Conservation (phyloP, 345 rosid species). For the Eucalyptus viminalis region DNA sequence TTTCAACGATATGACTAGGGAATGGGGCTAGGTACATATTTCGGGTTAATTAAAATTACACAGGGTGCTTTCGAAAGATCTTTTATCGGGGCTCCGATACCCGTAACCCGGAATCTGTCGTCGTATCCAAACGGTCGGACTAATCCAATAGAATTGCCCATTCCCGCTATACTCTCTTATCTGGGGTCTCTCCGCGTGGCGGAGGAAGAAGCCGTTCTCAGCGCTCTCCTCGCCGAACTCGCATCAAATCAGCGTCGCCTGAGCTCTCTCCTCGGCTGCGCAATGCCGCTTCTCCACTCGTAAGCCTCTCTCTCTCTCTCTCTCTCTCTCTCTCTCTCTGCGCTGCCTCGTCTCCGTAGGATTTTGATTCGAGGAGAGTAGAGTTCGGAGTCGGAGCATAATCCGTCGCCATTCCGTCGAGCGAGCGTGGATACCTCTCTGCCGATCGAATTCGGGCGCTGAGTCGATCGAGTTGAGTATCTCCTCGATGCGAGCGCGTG, state of each 20-base stretch:
- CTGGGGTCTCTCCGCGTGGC: not conserved
- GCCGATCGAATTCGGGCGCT: not conserved
- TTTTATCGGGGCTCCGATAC: not conserved
- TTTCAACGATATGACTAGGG: too few relatives aligned
- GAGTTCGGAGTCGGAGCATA: not conserved
- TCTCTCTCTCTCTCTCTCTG: not conserved
- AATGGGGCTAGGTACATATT: too few relatives aligned
- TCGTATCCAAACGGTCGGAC: not conserved
- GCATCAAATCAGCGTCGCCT: not conserved
- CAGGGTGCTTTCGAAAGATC: not conserved
- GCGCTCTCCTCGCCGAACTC: not conserved
- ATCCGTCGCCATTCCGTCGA: not conserved
- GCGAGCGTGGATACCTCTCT: not conserved
- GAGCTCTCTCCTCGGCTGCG: not conserved
- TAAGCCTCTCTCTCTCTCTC: not conserved
- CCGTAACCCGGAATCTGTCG: not conserved
- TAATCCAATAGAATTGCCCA: fast-evolving
- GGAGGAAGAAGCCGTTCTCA: not conserved
- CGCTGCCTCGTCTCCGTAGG: not conserved
- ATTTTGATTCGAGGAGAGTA: not conserved
- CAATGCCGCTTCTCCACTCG: not conserved
- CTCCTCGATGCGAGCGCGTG: not conserved
- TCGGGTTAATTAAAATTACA: too few relatives aligned
- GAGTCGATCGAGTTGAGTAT: not conserved
- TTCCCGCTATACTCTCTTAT: not conserved